A percentile compares a stretch with the other conserved stretches of the same genome.
phyloP scores from a whole-genome alignment of 2,329 filamentous ascomycete genomes.

The Clarireedia paspali region DNA sequence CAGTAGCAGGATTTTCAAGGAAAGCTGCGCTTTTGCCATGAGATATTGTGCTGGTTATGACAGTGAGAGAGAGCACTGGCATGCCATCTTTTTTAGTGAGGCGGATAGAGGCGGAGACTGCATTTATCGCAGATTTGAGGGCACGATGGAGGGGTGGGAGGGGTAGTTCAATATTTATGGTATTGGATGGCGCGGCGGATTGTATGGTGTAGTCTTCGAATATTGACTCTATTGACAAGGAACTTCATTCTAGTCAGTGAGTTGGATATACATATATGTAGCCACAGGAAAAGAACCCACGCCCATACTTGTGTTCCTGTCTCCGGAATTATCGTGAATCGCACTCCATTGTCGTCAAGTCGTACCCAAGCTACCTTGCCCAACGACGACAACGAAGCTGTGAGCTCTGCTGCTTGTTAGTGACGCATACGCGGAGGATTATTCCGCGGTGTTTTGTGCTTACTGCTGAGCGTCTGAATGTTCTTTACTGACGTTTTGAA shows the following conservation, averaged over 20 bases:
- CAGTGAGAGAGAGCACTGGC: slow-evolving; percentile 82
- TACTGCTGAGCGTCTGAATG: slow-evolving; percentile 59
- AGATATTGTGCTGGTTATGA: slow-evolving; percentile 64
- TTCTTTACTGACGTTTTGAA: slow-evolving; percentile 61
- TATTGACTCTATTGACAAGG: slow-evolving; percentile 67
- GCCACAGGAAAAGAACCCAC: slow-evolving; percentile 40
- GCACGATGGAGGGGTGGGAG: slow-evolving; percentile 82
- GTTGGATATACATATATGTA: slow-evolving; percentile 4
- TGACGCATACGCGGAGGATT: not conserved
- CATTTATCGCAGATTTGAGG: slow-evolving; percentile 79
- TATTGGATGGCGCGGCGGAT: slow-evolving; percentile 73
- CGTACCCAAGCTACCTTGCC: slow-evolving; percentile 41
- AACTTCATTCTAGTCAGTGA: slow-evolving; percentile 35
- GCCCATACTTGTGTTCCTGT: slow-evolving; percentile 96
- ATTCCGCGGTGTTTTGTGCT: slow-evolving; percentile 16
- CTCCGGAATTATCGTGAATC: slow-evolving; percentile 93
- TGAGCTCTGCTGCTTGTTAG: slow-evolving; percentile 43
- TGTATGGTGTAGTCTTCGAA: slow-evolving; percentile 82
- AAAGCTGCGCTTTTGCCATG: slow-evolving; percentile 36
- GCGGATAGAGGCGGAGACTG: slow-evolving; percentile 73
- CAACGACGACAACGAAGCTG: slow-evolving; percentile 54
- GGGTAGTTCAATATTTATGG: slow-evolving; percentile 93
- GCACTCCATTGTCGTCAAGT: slow-evolving; percentile 76
- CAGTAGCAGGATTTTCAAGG: slow-evolving; percentile 24
- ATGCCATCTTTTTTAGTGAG: slow-evolving; percentile 88